phyloP scores from a whole-genome alignment of 345 rosid genomes.

The Euphorbia lathyris region DNA sequence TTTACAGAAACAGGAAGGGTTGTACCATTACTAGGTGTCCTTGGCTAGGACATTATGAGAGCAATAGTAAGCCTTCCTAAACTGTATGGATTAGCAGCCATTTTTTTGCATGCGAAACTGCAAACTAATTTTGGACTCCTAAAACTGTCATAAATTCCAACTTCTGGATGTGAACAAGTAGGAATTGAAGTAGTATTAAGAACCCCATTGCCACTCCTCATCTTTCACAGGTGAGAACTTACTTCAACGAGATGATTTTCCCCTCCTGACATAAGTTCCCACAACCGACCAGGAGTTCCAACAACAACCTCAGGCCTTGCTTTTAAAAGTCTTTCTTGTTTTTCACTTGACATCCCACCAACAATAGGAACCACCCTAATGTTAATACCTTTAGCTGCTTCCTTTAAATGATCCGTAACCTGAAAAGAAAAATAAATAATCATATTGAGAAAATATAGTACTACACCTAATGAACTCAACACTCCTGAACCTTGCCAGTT shows the following conservation, averaged over 20 bases:
- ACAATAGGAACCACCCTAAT: conserved; percentile 82
- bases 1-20: not conserved
- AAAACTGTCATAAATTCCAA: too few relatives aligned
- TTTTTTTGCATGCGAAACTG: not conserved
- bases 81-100: not conserved
- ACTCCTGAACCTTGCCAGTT: too few relatives aligned
- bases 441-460: not conserved
- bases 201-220: not conserved
- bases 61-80: not conserved
- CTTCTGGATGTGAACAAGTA: not conserved
- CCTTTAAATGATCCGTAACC: conserved; percentile 87
- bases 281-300: conserved; percentile 93
- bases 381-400: conserved; percentile 52
- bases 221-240: conserved; percentile 20
- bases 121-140: too few relatives aligned
- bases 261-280: conserved; percentile 97
- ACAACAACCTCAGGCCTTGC: conserved; percentile 86
- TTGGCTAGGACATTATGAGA: not conserved
- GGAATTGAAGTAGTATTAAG: not conserved
- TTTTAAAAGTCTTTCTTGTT: conserved; percentile 84
- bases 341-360: conserved; percentile 91
- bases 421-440: conserved; percentile 22
- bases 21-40: not conserved
- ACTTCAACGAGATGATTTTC: conserved; percentile 92
- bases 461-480: too few relatives aligned